Conservation (phyloP, 176 grass and related monocot genomes). For the Carex myosuroides region DNA sequence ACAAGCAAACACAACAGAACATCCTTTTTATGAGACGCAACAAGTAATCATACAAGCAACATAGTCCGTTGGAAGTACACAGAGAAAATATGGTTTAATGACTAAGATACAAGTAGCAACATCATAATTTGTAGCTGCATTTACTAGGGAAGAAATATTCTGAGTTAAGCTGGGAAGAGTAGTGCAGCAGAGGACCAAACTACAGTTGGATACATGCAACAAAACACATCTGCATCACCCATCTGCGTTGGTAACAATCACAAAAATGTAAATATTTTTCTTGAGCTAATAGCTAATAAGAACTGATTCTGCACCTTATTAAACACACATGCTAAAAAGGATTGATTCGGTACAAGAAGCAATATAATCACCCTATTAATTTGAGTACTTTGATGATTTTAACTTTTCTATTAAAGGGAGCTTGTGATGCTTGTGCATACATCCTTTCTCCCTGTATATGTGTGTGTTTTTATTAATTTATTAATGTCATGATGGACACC, state of each 20-base stretch:
- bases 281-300: neutral
- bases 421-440: neutral
- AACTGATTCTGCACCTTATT: neutral
- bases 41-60: neutral
- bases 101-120: neutral
- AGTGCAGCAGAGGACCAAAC: neutral
- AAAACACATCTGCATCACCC: neutral
- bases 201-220: neutral
- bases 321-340: neutral
- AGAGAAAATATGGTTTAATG: neutral
- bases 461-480: slow-evolving; percentile 1
- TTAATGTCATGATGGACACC: neutral
- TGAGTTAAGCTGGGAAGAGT: neutral
- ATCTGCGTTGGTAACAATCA: neutral
- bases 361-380: neutral
- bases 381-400: neutral
- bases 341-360: neutral
- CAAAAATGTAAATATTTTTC: neutral
- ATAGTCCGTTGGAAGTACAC: neutral
- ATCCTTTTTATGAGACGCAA: neutral
- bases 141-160: neutral
- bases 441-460: neutral
- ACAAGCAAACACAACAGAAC: neutral
- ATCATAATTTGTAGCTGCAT: neutral
- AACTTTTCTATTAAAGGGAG: neutral